These are phyloP conservation scores for Aspergillus coremiiformis DNA, from an alignment of 495 filamentous ascomycete species.

Conservation along the genomic window DNA sequence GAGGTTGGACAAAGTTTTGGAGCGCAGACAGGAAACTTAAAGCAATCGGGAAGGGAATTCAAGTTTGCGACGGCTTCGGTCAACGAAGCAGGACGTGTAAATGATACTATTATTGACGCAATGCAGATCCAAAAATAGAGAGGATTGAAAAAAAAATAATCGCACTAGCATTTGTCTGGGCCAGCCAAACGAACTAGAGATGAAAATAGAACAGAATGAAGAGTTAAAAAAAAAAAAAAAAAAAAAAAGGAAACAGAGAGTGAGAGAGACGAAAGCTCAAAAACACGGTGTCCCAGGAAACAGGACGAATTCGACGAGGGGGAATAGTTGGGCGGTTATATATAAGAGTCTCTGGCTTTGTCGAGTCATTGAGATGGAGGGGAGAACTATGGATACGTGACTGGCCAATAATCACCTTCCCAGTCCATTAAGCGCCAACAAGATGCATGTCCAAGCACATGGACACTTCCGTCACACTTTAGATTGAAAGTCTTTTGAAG, in stretches of 20 bases:
- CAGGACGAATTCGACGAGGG: conserved; percentile 6
- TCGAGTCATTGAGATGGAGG: too few species aligned
- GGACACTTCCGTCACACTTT: neutral
- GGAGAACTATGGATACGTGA: too few species aligned
- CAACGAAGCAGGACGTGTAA: conserved; percentile 31
- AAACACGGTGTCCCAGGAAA: conserved; percentile 25
- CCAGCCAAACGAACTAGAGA: conserved; percentile 38
- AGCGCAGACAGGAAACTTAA: neutral
- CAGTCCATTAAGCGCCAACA: neutral
- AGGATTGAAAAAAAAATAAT: conserved; percentile 3
- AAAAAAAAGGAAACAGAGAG: too few species aligned
- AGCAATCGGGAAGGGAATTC: too few species aligned
- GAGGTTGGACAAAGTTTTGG: neutral
- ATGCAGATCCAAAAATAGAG: conserved; percentile 16
- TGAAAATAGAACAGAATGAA: conserved; percentile 34
- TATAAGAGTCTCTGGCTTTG: conserved; percentile 22
- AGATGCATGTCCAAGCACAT: neutral
- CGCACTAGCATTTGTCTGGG: conserved; percentile 30
- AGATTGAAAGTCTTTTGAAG: neutral
- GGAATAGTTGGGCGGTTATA: conserved; percentile 33
- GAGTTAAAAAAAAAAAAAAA: conserved; percentile 13
- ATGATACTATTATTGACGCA: conserved; percentile 28
- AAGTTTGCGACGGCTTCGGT: too few species aligned
- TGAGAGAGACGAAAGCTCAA: conserved; percentile 26
- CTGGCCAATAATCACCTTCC: neutral